These are phyloP conservation scores for Populus tremula DNA, from an alignment of 345 rosid genomes.

Conservation along the genomic window DNA sequence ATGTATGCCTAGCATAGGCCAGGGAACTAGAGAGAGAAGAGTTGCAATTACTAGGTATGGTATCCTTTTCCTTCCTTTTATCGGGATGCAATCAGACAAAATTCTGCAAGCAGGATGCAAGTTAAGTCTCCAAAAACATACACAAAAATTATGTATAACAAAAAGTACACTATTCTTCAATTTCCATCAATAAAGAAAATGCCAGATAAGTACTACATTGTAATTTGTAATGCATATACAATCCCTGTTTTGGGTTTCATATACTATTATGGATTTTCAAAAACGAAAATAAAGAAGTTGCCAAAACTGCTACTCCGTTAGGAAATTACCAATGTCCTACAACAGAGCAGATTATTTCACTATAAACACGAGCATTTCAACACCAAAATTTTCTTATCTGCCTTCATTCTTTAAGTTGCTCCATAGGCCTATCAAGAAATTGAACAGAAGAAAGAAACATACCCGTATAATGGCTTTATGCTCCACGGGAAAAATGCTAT, in stretches of 20 bases:
- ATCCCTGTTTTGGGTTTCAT: background rate
- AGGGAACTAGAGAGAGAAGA: slow-evolving; percentile 74
- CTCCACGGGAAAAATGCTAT: slow-evolving; percentile 96
- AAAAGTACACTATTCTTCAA: background rate
- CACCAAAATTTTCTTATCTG: background rate
- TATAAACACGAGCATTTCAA: background rate
- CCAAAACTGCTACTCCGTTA: background rate
- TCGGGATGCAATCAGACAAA: slow-evolving; percentile 87
- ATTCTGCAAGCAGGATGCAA: slow-evolving; percentile 48
- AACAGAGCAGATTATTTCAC: background rate
- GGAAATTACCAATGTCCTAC: background rate
- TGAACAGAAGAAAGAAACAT: slow-evolving; percentile 11
- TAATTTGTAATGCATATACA: background rate
- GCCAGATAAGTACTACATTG: background rate
- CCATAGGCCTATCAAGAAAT: background rate
- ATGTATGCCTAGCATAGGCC: slow-evolving; percentile 75
- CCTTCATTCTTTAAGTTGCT: background rate
- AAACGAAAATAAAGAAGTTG: background rate
- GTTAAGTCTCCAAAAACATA: slow-evolving; percentile 6
- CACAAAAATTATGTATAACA: background rate
- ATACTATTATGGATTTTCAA: background rate
- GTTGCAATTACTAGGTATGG: slow-evolving; percentile 82
- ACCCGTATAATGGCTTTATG: slow-evolving; percentile 94
- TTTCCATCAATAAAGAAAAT: background rate
- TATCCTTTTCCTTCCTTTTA: slow-evolving; percentile 74